Base-by-base conservation (phyloP, 257 asterid genomes). In the Apocynum venetum region DNA sequence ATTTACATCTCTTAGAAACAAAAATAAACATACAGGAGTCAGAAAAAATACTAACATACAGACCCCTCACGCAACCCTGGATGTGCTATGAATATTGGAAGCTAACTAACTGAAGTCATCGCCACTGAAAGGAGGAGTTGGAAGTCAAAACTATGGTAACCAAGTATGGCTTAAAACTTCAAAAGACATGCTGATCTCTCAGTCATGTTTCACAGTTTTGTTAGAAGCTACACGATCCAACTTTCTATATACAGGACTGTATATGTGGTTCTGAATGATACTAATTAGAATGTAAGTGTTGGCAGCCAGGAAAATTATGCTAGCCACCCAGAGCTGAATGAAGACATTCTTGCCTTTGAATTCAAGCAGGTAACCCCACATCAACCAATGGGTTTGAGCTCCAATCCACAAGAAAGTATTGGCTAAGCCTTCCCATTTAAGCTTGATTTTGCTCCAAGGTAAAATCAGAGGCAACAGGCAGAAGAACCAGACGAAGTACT, bases 401-500 rank as follows among this genome's bases (percentile, higher is more conserved):
- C 93, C 98, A 17, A 93, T 89, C 98, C 98, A 96, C 83, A 89
- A 25, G 59, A 84, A 40, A 56, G 85, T 81, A 85, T 92, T 86
- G 65, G 82, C 84, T 20, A 86, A 38, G 36, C 97, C 99, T 86
- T 84, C 81, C 91, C 99, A 87, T 80, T 84, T 86, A 19, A 93
- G 87, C 88, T 87, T 90, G 96, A 91, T 89, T 40, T 82, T 87
- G 87, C 90, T 93, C 98, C 97, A 95, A 51, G 99, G 97, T 73
- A 93, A 81, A 81, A 93, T 89, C 71, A 95, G 82, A 68, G 99
- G 99, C 84, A 95, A 80, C 40, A 95, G 84, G 46, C 96, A 89
- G 83, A 91, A 93, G 84, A 89, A 95, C 97, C 99, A 95, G 52
- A 91, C 98, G 13, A 95, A 95, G 82, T 93, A 95, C 77, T 95